Evolutionary conservation across 148 eudicot species (phyloP).

Genomic region (Spergularia marina): DNA sequence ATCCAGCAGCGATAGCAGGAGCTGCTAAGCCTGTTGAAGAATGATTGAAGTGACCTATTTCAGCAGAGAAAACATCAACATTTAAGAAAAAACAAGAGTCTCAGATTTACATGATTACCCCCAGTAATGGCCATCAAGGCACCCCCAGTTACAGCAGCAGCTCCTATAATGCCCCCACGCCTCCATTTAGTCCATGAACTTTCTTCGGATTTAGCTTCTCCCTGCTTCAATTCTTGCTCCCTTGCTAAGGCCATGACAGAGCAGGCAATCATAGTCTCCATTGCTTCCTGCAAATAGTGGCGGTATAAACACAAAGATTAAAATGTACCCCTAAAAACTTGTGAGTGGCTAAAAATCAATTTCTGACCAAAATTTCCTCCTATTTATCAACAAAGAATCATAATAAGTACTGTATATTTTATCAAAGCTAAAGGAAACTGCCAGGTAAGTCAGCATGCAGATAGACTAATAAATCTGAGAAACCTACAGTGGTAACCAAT

Average conservation of each 20-base stretch:
- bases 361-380: neutral
- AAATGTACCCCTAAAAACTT: neutral
- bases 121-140: conserved; percentile 94
- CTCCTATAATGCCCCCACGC: conserved; percentile 96
- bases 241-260: conserved; percentile 91
- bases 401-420: no score
- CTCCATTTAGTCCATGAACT: conserved; percentile 80
- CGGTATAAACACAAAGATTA: neutral
- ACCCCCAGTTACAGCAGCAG: conserved; percentile 95
- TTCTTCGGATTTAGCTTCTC: conserved; percentile 42
- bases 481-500: conserved; percentile 1
- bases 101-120: conserved; percentile 39
- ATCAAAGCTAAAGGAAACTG: no score
- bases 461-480: neutral
- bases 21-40: conserved; percentile 87
- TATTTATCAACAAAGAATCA: neutral
- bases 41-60: conserved; percentile 8
- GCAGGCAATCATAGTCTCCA: conserved; percentile 83
- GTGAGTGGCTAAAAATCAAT: neutral
- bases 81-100: neutral
- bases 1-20: conserved; percentile 99
- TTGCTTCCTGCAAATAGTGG: conserved; percentile 65
- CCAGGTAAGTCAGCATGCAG: no score
- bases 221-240: conserved; percentile 56
- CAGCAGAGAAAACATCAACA: neutral